Conservation (phyloP, 2,329 filamentous ascomycete species). For the Neurospora sp. region DNA sequence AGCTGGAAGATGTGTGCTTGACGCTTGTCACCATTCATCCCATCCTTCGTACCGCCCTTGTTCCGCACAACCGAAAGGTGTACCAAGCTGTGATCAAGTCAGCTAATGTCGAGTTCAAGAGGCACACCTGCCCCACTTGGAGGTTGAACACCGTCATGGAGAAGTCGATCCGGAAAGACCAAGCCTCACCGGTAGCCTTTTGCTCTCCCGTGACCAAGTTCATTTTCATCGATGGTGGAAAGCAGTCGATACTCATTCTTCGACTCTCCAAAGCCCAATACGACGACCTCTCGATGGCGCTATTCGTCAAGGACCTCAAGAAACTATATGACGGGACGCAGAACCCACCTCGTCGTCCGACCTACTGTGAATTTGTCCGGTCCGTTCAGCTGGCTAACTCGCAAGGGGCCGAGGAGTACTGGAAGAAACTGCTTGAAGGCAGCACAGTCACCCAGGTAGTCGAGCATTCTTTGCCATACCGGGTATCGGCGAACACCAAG, state of each 20-base stretch:
- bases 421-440: constrained; percentile 34
- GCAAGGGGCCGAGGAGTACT: constrained; percentile 34
- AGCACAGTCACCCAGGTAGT: constrained; percentile 37
- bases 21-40: constrained; percentile 35
- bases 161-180: constrained; percentile 34
- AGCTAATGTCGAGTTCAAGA: constrained; percentile 33
- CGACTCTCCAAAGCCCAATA: constrained; percentile 41
- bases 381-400: constrained; percentile 27
- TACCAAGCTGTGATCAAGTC: constrained; percentile 39
- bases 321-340: constrained; percentile 32
- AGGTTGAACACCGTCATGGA: constrained; percentile 29
- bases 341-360: constrained; percentile 26
- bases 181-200: constrained; percentile 29
- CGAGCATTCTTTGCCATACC: constrained; percentile 31
- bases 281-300: constrained; percentile 34
- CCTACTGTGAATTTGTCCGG: constrained; percentile 39
- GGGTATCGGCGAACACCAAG: constrained; percentile 28
- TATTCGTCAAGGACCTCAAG: constrained; percentile 39
- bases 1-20: constrained; percentile 37
- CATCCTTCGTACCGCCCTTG: constrained; percentile 45
- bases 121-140: constrained; percentile 30
- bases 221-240: constrained; percentile 37
- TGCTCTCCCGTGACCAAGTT: constrained; percentile 38
- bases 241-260: constrained; percentile 37
- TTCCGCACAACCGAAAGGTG: constrained; percentile 33